Evolutionary conservation across 345 rosid species (phyloP).

Genomic region (Hibiscus mutabilis): DNA sequence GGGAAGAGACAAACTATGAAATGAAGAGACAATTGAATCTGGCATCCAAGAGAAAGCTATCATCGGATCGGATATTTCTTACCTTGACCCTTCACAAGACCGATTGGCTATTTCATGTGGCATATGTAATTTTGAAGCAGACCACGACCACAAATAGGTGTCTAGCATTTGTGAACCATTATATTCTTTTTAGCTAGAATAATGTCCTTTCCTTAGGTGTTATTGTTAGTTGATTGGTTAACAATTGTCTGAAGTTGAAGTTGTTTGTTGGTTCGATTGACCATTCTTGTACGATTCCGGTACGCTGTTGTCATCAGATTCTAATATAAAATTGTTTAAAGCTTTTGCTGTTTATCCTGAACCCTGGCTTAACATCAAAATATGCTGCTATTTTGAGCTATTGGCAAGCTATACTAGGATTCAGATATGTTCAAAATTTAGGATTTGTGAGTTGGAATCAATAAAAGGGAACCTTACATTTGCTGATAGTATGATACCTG

Average conservation of each 20-base stretch:
- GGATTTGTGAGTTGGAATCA: constrained; percentile 1
- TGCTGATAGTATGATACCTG: constrained; percentile 48
- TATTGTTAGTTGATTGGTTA: constrained; percentile 1
- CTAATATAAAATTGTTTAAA: neutral
- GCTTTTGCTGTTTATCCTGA: neutral
- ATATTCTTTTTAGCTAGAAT: no score
- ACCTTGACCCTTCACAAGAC: neutral
- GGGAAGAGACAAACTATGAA: neutral
- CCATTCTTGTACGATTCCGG: neutral
- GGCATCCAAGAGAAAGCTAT: neutral
- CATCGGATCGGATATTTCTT: neutral
- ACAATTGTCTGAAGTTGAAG: neutral
- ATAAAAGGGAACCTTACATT: constrained; percentile 60
- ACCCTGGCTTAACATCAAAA: no score
- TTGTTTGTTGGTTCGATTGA: neutral
- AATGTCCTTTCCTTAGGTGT: neutral
- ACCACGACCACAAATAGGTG: neutral
- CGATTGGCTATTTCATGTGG: neutral
- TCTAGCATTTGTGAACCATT: neutral
- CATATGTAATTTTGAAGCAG: constrained; percentile 1
- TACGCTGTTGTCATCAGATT: neutral
- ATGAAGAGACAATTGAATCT: neutral
- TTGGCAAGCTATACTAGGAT: neutral
- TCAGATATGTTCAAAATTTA: neutral
- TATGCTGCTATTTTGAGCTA: neutral